Conservation (phyloP, 2,329 filamentous ascomycete species). For the Diaporthe ilicicola region DNA sequence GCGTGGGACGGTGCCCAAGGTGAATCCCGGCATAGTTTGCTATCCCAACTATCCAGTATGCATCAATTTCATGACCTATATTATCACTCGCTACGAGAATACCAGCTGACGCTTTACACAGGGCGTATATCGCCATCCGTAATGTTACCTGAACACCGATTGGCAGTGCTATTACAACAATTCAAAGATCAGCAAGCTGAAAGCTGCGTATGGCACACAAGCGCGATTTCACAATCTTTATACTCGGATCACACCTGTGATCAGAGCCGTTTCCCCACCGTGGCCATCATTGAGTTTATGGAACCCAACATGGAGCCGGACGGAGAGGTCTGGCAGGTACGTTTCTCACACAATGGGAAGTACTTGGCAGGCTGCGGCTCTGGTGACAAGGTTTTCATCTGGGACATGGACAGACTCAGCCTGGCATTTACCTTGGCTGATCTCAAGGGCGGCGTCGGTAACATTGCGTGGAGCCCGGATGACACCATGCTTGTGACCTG, state of each 20-base stretch:
- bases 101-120: slow-evolving; percentile 47
- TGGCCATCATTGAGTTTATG: slow-evolving; percentile 75
- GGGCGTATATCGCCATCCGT: slow-evolving; percentile 93
- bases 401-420: slow-evolving; percentile 77
- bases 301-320: slow-evolving; percentile 60
- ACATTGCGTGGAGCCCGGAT: slow-evolving; percentile 91
- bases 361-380: slow-evolving; percentile 84
- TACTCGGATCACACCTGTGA: slow-evolving; percentile 91
- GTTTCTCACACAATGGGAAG: slow-evolving; percentile 88
- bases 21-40: slow-evolving; percentile 75
- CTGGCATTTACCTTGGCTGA: slow-evolving; percentile 69
- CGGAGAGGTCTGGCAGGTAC: slow-evolving; percentile 90
- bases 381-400: slow-evolving; percentile 80
- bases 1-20: slow-evolving; percentile 86
- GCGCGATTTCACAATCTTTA: slow-evolving; percentile 77
- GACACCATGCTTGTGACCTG: slow-evolving; percentile 88
- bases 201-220: slow-evolving; percentile 89
- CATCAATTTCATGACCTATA: slow-evolving; percentile 3
- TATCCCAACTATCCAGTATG: slow-evolving; percentile 84
- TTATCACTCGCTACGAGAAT: background rate
- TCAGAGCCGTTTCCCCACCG: slow-evolving; percentile 78
- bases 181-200: slow-evolving; percentile 86
- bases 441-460: slow-evolving; percentile 77
- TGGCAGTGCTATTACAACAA: slow-evolving; percentile 82
- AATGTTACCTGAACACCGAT: slow-evolving; percentile 93